Conservation (phyloP, 768 basidiomycete genomes). For the Lactifluus subvellereus region DNA sequence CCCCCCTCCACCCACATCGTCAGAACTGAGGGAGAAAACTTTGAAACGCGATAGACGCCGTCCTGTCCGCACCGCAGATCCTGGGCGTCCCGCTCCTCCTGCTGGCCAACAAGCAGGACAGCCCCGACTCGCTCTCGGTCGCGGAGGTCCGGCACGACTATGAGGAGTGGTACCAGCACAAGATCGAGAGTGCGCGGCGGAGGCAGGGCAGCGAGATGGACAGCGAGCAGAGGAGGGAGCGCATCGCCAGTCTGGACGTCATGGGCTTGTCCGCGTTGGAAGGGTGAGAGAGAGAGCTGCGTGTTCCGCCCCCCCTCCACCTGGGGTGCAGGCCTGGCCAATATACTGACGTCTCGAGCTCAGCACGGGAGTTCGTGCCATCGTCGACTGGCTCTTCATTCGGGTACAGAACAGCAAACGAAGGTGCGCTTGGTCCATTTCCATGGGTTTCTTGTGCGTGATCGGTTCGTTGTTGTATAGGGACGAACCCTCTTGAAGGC, state of each 20-base stretch:
- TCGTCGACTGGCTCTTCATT: slow-evolving; percentile 92
- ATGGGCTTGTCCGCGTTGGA: slow-evolving; percentile 89
- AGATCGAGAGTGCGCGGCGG: slow-evolving; percentile 58
- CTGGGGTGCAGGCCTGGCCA: no score
- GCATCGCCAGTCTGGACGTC: slow-evolving; percentile 49
- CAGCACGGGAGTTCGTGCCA: slow-evolving; percentile 84
- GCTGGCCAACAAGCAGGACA: slow-evolving; percentile 95
- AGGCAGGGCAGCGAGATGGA: slow-evolving; percentile 38
- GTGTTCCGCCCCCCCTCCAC: neutral
- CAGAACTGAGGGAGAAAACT: slow-evolving; percentile 21
- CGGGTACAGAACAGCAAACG: slow-evolving; percentile 82
- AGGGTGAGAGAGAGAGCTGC: slow-evolving; percentile 51
- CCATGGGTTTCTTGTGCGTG: neutral
- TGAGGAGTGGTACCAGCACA: slow-evolving; percentile 78
- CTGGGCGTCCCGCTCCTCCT: slow-evolving; percentile 86
- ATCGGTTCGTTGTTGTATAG: neutral
- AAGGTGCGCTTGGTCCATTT: slow-evolving; percentile 37
- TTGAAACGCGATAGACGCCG: slow-evolving; percentile 51
- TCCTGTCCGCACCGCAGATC: slow-evolving; percentile 84
- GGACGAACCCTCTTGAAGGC: slow-evolving; percentile 14
- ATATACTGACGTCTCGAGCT: neutral
- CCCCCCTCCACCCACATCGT: neutral
- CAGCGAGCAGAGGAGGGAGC: slow-evolving; percentile 30
- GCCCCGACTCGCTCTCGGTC: slow-evolving; percentile 69
- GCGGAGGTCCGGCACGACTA: slow-evolving; percentile 89